Base-by-base conservation (phyloP, 2,329 filamentous ascomycete genomes). In the Cladophialophora chaetospira region DNA sequence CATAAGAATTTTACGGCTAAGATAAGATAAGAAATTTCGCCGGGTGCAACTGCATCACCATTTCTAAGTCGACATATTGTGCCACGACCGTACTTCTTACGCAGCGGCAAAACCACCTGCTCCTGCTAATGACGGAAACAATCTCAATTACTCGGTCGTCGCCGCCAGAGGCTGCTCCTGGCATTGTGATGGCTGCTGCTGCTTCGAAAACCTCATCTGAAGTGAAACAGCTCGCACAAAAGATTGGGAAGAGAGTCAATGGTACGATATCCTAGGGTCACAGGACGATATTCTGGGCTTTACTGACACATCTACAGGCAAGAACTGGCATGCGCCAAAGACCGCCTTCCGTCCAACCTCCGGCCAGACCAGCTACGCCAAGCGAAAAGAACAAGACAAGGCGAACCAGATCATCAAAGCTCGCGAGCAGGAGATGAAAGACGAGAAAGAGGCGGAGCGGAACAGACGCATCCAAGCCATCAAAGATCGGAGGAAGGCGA, bases 351-450 rank as follows among this genome's bases (percentile, higher is more conserved):
- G 94, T 35, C 93, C 90, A 3, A 85, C 79, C 11, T 81, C 88
- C 8, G 91, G 92, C 23, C 82, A 91, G 65, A 89, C 84, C 2
- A 85, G 90, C 0, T 97, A 88, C 72, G 86, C 87, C 65, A 88
- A 91, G 73, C 86, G 93, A 51, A 77, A 84, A 43, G 86, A 87
- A 66, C 81, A 86, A 60, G 84, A 91, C 49, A 83, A 86, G 61
- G 82, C 86, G 5, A 81, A 86, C 66, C 82, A 84, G 10, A 85
- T 89, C n/a, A 83, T 89, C 67, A 97, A 97, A 77, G 89, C 91
- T 31, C 91, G 91, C 69, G 94, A 97, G 77, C 92, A 89, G 75
- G 91, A 97, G 73, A 85, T 99, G 85, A 95, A 93, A 78, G 89
- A 91, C 0, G 94, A 97, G 77, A 97, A 96, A 76, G 91, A 96